These are phyloP conservation scores for Calocybe gangraenosa DNA, from an alignment of 768 basidiomycete species.

Conservation along the genomic window DNA sequence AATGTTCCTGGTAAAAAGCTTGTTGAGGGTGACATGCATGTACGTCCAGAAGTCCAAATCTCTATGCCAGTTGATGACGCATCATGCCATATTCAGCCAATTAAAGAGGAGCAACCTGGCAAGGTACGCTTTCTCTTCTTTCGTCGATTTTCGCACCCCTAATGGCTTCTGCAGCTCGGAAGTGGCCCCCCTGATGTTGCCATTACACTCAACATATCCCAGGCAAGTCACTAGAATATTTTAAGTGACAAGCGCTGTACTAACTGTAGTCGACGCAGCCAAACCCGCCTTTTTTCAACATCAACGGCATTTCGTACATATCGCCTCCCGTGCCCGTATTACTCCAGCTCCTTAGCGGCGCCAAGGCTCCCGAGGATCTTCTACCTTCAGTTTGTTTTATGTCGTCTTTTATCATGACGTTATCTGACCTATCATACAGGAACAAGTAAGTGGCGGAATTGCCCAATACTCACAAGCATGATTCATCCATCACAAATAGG, in stretches of 20 bases:
- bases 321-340: slow-evolving; percentile 47
- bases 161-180: slow-evolving; percentile 12
- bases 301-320: slow-evolving; percentile 27
- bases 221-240: slow-evolving; percentile 14
- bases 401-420: not conserved
- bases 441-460: not conserved
- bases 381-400: slow-evolving; percentile 43
- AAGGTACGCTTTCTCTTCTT: slow-evolving; percentile 10
- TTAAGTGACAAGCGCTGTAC: slow-evolving; percentile 6
- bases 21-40: slow-evolving; percentile 25
- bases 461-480: too few relatives aligned
- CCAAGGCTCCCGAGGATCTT: slow-evolving; percentile 26
- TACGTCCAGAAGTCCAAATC: not conserved
- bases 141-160: not conserved
- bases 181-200: slow-evolving; percentile 18
- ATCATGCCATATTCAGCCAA: slow-evolving; percentile 7
- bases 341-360: slow-evolving; percentile 55
- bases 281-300: slow-evolving; percentile 18
- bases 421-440: not conserved
- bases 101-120: slow-evolving; percentile 13
- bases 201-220: slow-evolving; percentile 19
- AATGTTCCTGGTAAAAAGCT: slow-evolving; percentile 19
- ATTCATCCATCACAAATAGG: slow-evolving; percentile 1
- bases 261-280: slow-evolving; percentile 10
- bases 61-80: not conserved